phyloP scores from a whole-genome alignment of 176 grass and related monocot species.

The Guadua angustifolia region DNA sequence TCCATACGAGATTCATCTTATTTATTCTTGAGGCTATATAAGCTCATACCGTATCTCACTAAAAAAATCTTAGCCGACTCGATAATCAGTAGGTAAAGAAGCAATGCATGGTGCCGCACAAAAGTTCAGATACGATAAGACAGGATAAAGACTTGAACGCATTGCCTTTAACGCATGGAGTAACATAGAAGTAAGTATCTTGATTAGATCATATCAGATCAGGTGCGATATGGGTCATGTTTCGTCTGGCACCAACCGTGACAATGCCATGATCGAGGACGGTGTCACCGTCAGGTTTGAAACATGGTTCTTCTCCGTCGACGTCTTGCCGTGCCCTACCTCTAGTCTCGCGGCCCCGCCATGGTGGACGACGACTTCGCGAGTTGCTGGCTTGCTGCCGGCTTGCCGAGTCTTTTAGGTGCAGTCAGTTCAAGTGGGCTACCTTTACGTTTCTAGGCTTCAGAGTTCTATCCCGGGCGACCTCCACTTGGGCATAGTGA shows the following conservation, averaged over 20 bases:
- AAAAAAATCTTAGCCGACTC: too few relatives aligned
- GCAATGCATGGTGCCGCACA: not conserved
- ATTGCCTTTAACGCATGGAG: conserved; percentile 1
- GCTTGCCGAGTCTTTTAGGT: not conserved
- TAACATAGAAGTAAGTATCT: conserved; percentile 16
- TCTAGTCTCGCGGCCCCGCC: not conserved
- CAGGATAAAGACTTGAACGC: not conserved
- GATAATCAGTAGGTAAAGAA: not conserved
- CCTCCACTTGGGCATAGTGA: not conserved
- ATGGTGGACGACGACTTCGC: not conserved
- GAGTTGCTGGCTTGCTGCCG: not conserved
- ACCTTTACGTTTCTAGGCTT: not conserved
- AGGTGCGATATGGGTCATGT: not conserved
- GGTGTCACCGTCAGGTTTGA: not conserved
- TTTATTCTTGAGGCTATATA: too few relatives aligned
- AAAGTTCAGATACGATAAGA: conserved; percentile 15
- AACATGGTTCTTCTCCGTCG: not conserved
- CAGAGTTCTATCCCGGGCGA: not conserved
- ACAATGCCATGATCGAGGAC: not conserved
- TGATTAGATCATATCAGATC: not conserved
- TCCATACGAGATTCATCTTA: too few relatives aligned
- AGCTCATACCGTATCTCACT: too few relatives aligned
- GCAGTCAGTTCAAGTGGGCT: not conserved
- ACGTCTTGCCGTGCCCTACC: not conserved
- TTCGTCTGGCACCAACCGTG: not conserved